A percentile compares a stretch with the other conserved stretches of the same genome.
Evolutionary conservation across 768 basidiomycete genomes (phyloP).

Genomic region (Baorangia bicolor): DNA sequence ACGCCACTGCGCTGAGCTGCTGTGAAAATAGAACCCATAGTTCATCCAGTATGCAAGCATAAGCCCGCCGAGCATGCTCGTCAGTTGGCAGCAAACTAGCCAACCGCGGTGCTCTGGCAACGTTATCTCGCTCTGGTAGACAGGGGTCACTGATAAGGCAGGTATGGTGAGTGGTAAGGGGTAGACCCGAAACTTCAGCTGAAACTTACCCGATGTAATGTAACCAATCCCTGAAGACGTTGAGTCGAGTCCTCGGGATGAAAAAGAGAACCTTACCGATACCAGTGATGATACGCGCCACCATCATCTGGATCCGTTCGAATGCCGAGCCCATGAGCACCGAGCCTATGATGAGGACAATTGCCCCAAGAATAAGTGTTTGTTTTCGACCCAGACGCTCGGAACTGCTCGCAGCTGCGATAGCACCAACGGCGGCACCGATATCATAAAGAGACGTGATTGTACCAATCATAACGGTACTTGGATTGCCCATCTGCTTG

Average conservation of each 20-base stretch:
- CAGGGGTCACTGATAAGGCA: slow-evolving; percentile 3
- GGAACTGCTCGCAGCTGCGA: slow-evolving; percentile 12
- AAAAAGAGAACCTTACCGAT: neutral
- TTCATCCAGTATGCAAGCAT: slow-evolving; percentile 17
- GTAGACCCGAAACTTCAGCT: neutral
- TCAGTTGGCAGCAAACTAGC: slow-evolving; percentile 14
- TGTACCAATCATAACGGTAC: slow-evolving; percentile 16
- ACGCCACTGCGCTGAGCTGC: slow-evolving; percentile 11
- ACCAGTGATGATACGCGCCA: slow-evolving; percentile 8
- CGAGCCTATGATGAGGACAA: slow-evolving; percentile 9
- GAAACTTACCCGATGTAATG: slow-evolving; percentile 8
- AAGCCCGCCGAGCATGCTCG: slow-evolving; percentile 14
- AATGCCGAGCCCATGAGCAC: slow-evolving; percentile 13
- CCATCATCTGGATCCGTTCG: slow-evolving; percentile 15
- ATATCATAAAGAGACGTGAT: slow-evolving; percentile 19
- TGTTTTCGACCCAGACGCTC: slow-evolving; percentile 13
- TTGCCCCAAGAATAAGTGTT: slow-evolving; percentile 10
- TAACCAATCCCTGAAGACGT: slow-evolving; percentile 9
- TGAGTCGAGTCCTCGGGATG: neutral
- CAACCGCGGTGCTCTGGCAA: slow-evolving; percentile 14
- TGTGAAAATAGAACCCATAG: slow-evolving; percentile 14
- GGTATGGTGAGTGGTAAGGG: neutral
- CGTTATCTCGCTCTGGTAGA: slow-evolving; percentile 14
- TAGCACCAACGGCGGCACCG: slow-evolving; percentile 12
- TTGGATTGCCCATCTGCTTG: slow-evolving; percentile 13